Evolutionary conservation across 2,329 filamentous ascomycete genomes (phyloP).

Genomic region (Paecilomyces dactylethromorphus): DNA sequence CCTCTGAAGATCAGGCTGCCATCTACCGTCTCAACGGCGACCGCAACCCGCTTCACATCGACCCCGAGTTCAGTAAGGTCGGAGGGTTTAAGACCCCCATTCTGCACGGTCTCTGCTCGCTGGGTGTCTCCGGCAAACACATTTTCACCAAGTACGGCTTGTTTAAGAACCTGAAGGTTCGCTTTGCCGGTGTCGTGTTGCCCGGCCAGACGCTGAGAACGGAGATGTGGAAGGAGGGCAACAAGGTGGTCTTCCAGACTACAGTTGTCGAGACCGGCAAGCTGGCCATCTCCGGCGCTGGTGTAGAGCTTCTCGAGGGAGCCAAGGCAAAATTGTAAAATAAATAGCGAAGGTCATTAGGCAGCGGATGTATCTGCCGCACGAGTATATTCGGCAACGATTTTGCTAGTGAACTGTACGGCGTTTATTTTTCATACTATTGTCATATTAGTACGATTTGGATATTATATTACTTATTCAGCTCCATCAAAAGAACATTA

Average conservation of each 20-base stretch:
- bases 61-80: slow-evolving; percentile 88
- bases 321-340: slow-evolving; percentile 47
- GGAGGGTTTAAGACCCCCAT: slow-evolving; percentile 94
- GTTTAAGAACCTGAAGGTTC: slow-evolving; percentile 87
- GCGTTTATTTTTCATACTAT: background rate
- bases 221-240: slow-evolving; percentile 89
- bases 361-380: background rate
- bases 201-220: slow-evolving; percentile 86
- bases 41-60: slow-evolving; percentile 93
- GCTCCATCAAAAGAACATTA: too few species aligned
- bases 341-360: background rate
- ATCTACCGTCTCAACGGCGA: slow-evolving; percentile 91
- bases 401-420: background rate
- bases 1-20: slow-evolving; percentile 83
- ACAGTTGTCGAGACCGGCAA: slow-evolving; percentile 92
- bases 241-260: slow-evolving; percentile 73
- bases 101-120: slow-evolving; percentile 92
- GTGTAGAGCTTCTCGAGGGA: slow-evolving; percentile 61
- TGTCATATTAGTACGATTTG: background rate
- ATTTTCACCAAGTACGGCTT: slow-evolving; percentile 76
- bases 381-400: background rate
- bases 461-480: background rate
- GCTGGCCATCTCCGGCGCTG: slow-evolving; percentile 73
- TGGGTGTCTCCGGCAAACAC: slow-evolving; percentile 86
- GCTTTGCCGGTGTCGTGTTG: slow-evolving; percentile 78